Evolutionary conservation across 1,284 basidiomycete species (phyloP).

Genomic region (Cutaneotrichosporon dermatis): DNA sequence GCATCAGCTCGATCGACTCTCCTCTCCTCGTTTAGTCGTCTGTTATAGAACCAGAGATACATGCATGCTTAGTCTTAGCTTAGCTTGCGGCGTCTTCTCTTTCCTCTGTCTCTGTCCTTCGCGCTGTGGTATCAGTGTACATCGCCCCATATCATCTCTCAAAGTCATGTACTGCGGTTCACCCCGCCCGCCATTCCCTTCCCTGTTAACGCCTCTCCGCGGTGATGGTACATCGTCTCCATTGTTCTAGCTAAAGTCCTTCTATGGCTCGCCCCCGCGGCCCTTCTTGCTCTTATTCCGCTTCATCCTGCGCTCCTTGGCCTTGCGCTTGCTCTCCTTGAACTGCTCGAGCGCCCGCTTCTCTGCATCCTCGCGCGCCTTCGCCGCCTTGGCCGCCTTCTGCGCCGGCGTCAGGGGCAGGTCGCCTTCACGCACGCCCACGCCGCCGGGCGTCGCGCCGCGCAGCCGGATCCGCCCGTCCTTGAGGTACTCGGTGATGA

Average conservation of each 20-base stretch:
- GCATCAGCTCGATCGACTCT: constrained; percentile 44
- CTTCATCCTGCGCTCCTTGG: constrained; percentile 12
- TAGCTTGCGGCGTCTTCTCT: no score
- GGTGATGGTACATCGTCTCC: no score
- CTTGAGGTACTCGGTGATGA: constrained; percentile 49
- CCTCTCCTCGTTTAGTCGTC: constrained; percentile 30
- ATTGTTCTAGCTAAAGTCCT: no score
- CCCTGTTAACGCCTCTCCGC: no score
- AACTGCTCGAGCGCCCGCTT: constrained; percentile 12
- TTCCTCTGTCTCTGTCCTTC: no score
- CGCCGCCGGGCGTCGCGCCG: constrained; percentile 45
- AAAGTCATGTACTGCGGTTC: no score
- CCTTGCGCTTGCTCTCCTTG: constrained; percentile 14
- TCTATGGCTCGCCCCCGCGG: no score
- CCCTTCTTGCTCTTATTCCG: background rate
- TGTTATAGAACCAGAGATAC: background rate
- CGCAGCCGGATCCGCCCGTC: constrained; percentile 48
- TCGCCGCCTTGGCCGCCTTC: constrained; percentile 5
- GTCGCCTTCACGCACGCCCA: constrained; percentile 38
- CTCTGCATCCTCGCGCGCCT: constrained; percentile 4
- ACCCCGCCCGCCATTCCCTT: no score
- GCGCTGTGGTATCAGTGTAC: no score
- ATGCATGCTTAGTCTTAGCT: background rate
- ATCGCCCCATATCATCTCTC: no score
- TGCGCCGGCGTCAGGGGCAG: constrained; percentile 36